Conservation (phyloP, 2,329 filamentous ascomycete genomes). For the Fusarium haematococcum region DNA sequence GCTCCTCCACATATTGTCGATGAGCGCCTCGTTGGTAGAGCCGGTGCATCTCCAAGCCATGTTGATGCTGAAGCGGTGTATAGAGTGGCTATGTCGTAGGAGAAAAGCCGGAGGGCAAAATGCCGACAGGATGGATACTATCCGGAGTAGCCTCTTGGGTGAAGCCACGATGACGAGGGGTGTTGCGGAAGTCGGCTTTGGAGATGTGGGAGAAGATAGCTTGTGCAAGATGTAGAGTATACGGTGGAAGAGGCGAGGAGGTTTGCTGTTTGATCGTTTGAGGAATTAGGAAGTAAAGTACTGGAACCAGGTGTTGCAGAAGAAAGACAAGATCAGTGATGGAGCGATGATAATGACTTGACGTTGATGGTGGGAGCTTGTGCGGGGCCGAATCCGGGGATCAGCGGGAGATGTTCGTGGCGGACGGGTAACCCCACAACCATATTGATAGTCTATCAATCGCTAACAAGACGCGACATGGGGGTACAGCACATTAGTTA, state of each 20-base stretch:
- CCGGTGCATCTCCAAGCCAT: slow-evolving; percentile 96
- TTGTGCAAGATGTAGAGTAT: background rate
- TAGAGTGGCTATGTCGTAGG: background rate
- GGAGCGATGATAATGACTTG: slow-evolving; percentile 31
- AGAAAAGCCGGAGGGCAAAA: background rate
- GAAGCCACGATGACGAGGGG: slow-evolving; percentile 23
- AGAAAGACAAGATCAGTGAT: slow-evolving; percentile 1
- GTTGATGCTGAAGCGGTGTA: slow-evolving; percentile 35
- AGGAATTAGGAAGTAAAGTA: background rate
- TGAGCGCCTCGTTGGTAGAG: slow-evolving; percentile 76
- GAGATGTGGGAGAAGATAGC: background rate
- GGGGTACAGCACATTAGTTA: background rate
- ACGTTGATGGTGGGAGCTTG: slow-evolving; percentile 29
- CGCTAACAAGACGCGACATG: slow-evolving; percentile 15
- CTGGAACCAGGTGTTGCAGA: background rate
- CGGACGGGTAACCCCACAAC: slow-evolving; percentile 35
- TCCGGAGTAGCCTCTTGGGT: slow-evolving; percentile 1
- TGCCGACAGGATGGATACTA: background rate
- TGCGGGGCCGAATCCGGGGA: slow-evolving; percentile 43
- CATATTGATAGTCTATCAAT: background rate
- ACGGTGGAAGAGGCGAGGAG: too few relatives aligned
- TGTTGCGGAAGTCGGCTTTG: background rate
- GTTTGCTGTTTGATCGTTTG: background rate
- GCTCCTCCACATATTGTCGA: slow-evolving; percentile 80
- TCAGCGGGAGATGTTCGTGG: slow-evolving; percentile 16